Evolutionary conservation across 805 yeast species (phyloP), one percentile per base, ranked within the genome.

Genomic region (Saturnispora gosingensis): DNA sequence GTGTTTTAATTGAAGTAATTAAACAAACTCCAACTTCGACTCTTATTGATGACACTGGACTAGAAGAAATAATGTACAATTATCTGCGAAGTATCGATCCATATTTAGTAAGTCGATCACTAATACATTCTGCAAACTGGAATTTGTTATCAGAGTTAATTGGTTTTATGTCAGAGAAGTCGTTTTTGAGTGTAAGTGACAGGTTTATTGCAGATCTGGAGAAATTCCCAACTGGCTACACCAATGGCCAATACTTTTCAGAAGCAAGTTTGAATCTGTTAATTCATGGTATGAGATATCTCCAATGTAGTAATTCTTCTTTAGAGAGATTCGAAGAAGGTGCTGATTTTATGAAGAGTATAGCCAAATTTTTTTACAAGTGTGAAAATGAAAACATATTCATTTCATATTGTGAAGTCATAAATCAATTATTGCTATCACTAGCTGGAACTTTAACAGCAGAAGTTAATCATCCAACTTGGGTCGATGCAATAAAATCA

Each of bases 401-500:
- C 34, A 72, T 78, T 53, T 90, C 96, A 2, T 95, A 91, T 62
- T 85, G 93, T 45, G 96, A 88, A 56, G 96, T 88, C 1, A 72
- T 90, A 39, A 76, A 84, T 51, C 82, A 80, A 49, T 74, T 93
- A 25, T 68, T 93, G 2, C 69, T 88, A 40, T 95, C 97, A 0
- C 66, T 93, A 24, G 95, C 97, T 0, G 91, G 88, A 8, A 74
- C 81, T 1, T 73, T 90, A 32, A 88, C 97, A 0, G 98, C 97
- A 0, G 99, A 93, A 63, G 90, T 88, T 0, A 91, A 93, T 61
- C 96, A 91, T 64, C 99, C 99, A 3, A 81, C 85, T 1, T 93
- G 99, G 99, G 82, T 83, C 0, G 86, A 81, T 40, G 93, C 97
- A 0, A 78, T 88, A 50, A 76, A 77, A 22, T 69, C 73, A 18